Conservation (phyloP, 768 basidiomycete genomes). For the Calvatia gigantea region DNA sequence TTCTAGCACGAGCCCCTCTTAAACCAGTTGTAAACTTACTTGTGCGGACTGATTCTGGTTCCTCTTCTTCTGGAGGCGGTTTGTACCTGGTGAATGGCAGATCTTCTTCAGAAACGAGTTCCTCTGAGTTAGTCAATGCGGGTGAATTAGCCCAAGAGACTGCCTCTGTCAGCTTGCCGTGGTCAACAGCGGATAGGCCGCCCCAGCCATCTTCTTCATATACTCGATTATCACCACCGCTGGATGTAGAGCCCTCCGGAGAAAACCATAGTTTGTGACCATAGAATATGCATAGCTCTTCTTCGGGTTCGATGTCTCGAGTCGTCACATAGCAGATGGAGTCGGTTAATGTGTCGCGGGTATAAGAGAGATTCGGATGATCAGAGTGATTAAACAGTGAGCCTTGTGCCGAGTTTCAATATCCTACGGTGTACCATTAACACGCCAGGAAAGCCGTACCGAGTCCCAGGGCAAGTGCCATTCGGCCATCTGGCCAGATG, state of each 20-base stretch:
- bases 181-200: conserved; percentile 30
- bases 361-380: conserved; percentile 67
- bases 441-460: conserved; percentile 39
- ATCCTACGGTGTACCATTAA: neutral
- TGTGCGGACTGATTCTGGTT: conserved; percentile 51
- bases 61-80: conserved; percentile 62
- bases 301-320: conserved; percentile 48
- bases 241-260: conserved; percentile 21
- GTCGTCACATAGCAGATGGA: conserved; percentile 62
- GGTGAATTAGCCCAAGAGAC: conserved; percentile 23
- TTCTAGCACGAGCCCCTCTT: neutral
- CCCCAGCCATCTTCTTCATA: conserved; percentile 38
- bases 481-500: conserved; percentile 66
- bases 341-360: conserved; percentile 46
- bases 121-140: conserved; percentile 34
- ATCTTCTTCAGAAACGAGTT: conserved; percentile 50
- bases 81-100: conserved; percentile 68
- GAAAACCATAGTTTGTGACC: conserved; percentile 66
- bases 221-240: neutral
- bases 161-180: conserved; percentile 14
- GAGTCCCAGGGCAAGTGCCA: conserved; percentile 77
- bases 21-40: conserved; percentile 29
- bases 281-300: conserved; percentile 82
- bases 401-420: conserved; percentile 37
- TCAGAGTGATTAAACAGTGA: conserved; percentile 81